Evolutionary conservation across 2,329 filamentous ascomycete genomes (phyloP), one percentile per base, ranked within the genome.

Genomic region (Myriosclerotinia duriaeana): DNA sequence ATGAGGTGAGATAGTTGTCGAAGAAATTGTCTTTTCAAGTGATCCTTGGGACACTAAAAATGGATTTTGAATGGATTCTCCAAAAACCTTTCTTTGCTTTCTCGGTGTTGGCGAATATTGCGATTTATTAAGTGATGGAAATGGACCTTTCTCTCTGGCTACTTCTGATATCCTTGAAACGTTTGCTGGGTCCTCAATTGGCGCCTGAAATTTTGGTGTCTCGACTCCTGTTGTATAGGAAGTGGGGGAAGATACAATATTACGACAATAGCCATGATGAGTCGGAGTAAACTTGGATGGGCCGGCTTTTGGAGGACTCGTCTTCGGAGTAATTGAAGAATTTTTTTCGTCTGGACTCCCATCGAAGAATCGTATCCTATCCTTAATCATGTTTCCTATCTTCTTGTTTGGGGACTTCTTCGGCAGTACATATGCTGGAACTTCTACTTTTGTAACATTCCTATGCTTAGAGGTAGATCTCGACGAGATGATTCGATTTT

Each of bases 321-420:
- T 15, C 34, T 65, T 65, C 15, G 26, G 14, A 20, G 48, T 26
- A n/a, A 38, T 66, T 11, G 55, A 36, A n/a, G 30, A 20, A 26
- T 26, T 5, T 17, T 26, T 55, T n/a, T 20, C n/a, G 14, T 67
- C 55, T 67, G 46, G 67, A 71, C 71, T 61, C 22, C 72, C 69
- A 67, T 74, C 73, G 56, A 70, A 74, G 55, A 73, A 68, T 38
- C 48, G 67, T 30, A 75, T 74, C 22, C 68, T 72, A 20, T 73
- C 73, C 55, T 65, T 69, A 26, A 74, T 71, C 15, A 68, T 66
- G 34, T n/a, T 66, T 38, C 26, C 50, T 30, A 55, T 66, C 40
- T 67, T 69, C 56, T 63, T 66, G 17, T 56, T 40, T 4, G 46
- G 50, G n/a, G 36, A 34, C n/a, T 46, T 56, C 22, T 69, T 67